Base-by-base conservation (phyloP, 2,329 filamentous ascomycete genomes). In the Botrytis fabae region DNA sequence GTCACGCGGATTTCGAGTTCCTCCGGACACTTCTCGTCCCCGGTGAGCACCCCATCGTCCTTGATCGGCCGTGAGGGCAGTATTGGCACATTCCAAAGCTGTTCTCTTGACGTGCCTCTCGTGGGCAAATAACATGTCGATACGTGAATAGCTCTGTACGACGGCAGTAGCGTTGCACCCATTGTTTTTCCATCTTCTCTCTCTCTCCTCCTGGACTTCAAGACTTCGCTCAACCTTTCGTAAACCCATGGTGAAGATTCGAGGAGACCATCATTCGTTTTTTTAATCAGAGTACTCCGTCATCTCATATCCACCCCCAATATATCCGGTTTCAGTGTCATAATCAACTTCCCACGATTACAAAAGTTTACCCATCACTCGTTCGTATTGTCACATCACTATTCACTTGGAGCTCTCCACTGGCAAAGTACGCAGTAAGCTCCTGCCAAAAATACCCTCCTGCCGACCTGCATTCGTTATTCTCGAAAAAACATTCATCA, bases 231-330 rank as follows among this genome's bases (percentile, higher is more conserved):
- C 46, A 25, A 14, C 46, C 46, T 51, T 51, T 25, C 46, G 25
- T 51, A 25, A 48, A 25, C 22, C 46, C 46, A 51, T 51, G 1
- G 48, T 61, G 54, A 44, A 70, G n/a, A 61, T 70, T 40, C 22
- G 40, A 61, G 28, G 28, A 32, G 38, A 70, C 35, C 16, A 46
- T 70, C 54, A 35, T 46, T 70, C 68, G 54, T 70, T 70, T 60
- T 4, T 46, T 35, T n/a, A 7, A 28, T 28, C 65, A 42, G 20
- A 25, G 25, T 54, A 3, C 22, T 61, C n/a, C 42, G 32, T 59
- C 4, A 12, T 70, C 54, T 46, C 68, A 28, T 44, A 20, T 16
- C 42, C 68, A 32, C 57, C 54, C 28, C 3, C 32, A 20, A 28
- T 70, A 61, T 20, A 38, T 62, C 40, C 28, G 20, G 8, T 35